Evolutionary conservation across 169 alveolate genomes (phyloP), one percentile per base, ranked within the genome.

Genomic region (Plasmodium berghei): DNA sequence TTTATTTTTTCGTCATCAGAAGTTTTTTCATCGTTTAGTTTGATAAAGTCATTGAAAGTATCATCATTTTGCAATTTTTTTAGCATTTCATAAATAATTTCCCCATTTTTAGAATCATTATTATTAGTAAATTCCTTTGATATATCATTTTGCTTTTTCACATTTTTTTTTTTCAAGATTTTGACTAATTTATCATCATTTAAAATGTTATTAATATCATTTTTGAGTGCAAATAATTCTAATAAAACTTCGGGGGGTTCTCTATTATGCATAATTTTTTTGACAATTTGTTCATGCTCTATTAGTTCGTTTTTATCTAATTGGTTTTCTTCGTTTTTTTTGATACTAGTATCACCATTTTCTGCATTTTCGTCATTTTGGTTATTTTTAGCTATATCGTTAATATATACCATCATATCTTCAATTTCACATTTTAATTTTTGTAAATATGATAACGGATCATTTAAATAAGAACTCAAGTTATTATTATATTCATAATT

Each of bases 361-460:
- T 62, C 18, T 18, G 9, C 46, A 12, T 18, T 2, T 77, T 62
- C 80, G 12, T 46, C 42, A 40, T 16, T 55, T n/a, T 16, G 28
- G 5, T 9, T 12, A 20, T 48, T 64, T 16, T 61, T 74, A n/a
- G 77, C 73, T 73, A 73, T 58, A 10, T 75, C 75, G 59, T 49
- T 54, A 56, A 83, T 83, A 59, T 83, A 83, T 58, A 45, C 5
- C 28, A 62, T 67, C 26, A 83, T 67, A 61, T 83, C 90, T 20
- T 83, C 90, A 14, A 83, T 72, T 83, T 83, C 90, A 46, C 90
- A 83, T 28, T 83, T 83, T 54, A 83, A 83, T 42, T 83, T 83
- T 66, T 83, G 80, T 59, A 83, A 52, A 83, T 83, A 83, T 52
- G 59, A 20, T 48, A 83, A 28, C 28, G 90, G 90, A 72, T 83